Base-by-base conservation (phyloP, 306 rosid genomes). In the Psophocarpus tetragonolobus region DNA sequence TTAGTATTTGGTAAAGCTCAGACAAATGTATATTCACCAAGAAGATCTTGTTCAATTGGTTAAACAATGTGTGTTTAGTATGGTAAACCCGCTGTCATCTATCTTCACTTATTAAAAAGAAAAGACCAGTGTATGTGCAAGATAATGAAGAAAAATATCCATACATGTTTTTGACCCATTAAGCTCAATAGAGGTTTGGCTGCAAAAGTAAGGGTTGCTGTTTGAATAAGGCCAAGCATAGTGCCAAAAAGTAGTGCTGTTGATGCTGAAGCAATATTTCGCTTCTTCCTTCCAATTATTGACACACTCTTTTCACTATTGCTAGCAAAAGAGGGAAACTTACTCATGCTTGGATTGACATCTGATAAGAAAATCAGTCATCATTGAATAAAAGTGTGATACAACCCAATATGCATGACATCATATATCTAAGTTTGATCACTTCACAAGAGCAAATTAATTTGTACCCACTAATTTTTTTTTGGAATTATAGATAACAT, bases 251-350 rank as follows among this genome's bases (percentile, higher is more conserved):
- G 85, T 36, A 94, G 82, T 36, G 98, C 97, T 21, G 98, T 91
- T 63, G 98, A 88, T 45, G 98, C 98, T 41, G 98, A 90, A 66
- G 97, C 96, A 32, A 94, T 91, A 27, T 84, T 86, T 29, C 82
- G 12, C 84, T 83, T 90, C 71, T 85, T 80, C 27, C 39, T 78
- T 73, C 65, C 80, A 69, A 54, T 47, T 61, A 82, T 84, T 23
- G 61, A 62, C 69, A 81, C 76, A 39, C 15, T 63, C 38, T 58
- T 71, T 42, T 14, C 50, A 13, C 57, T 75, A 29, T 15, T 48
- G 17, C 26, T 38, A 12, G 5, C 8, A 36, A 27, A 75, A 24
- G 67, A 56, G 12, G 79, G 57, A 67, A 45, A n/a, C 68, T 82
- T 67, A 57, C 48, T n/a, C 53, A 5, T 15, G 5, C 18, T 38